Base-by-base conservation (phyloP, 2,329 filamentous ascomycete genomes). In the Penicillium sp. region DNA sequence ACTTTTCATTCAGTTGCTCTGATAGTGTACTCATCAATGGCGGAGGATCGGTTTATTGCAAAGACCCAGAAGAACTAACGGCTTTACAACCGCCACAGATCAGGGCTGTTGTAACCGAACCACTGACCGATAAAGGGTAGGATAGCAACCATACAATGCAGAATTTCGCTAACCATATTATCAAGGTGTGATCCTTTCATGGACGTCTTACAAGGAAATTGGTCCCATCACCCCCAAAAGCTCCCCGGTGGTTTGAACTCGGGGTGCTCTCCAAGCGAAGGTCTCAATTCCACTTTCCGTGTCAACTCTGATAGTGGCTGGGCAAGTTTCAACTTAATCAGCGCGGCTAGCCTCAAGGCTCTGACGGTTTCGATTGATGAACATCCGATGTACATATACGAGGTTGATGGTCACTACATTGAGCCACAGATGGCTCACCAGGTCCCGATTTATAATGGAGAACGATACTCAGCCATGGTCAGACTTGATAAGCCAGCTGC, bases 261-360 rank as follows among this genome's bases (percentile, higher is more conserved):
- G 9, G 67, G 70, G 14, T 87, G 84, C 63, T 71, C 71, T 2
- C 68, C 79, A 1, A 80, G 79, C n/a, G 59, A 76, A 3, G 79
- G 77, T 1, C 61, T 70, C 0, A 65, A 66, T 0, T 79, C 82
- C 28, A 70, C 79, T 9, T 75, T 85, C 56, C 61, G 71, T 1
- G 75, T 79, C 3, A 64, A 71, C 23, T 51, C 64, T 3, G 54
- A 65, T 3, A 63, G 69, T n/a, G 68, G 71, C 29, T 86, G 83
- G 82, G 63, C 79, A 0, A 81, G 81, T 7, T 69, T 87, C 13
- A 79, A 85, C 57, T 63, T 85, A n/a, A 77, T 87, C 52, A 79
- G 76, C n/a, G 73, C 79, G 2, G 75, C 80, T 46, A 75, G 78
- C 47, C 76, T 83, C 23, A 68, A 79, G 44, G 78, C 75, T 63